phyloP scores from a whole-genome alignment of 1,284 basidiomycete genomes.

The Sanguinoderma infundibulare region DNA sequence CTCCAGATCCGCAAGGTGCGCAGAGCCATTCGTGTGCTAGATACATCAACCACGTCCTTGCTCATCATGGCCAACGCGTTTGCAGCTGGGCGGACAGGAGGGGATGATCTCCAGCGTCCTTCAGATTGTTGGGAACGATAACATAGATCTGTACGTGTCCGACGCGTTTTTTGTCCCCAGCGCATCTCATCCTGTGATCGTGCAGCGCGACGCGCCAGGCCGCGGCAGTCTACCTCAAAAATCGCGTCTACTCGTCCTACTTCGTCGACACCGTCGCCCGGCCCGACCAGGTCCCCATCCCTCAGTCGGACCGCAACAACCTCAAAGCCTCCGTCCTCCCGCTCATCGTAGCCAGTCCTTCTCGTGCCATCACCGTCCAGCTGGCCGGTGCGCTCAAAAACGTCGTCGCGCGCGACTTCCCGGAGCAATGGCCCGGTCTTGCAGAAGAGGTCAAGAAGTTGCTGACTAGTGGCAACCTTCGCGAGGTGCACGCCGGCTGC shows the following conservation, averaged over 20 bases:
- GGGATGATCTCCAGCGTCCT: conserved; percentile 80
- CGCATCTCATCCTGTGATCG: conserved; percentile 9
- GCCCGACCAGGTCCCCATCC: conserved; percentile 64
- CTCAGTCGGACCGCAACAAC: conserved; percentile 67
- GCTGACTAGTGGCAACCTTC: conserved; percentile 64
- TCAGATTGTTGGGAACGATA: conserved; percentile 80
- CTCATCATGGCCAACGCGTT: too few relatives aligned
- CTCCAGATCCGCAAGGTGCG: conserved; percentile 82
- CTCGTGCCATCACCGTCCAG: conserved; percentile 73
- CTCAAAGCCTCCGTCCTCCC: conserved; percentile 70
- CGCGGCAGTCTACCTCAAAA: conserved; percentile 85
- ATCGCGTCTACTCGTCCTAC: conserved; percentile 74
- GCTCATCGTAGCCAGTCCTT: conserved; percentile 69
- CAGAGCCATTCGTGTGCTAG: background rate
- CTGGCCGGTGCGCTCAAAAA: conserved; percentile 73
- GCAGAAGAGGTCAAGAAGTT: conserved; percentile 66
- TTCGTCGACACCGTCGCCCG: conserved; percentile 52
- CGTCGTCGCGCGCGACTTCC: conserved; percentile 75
- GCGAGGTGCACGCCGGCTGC: conserved; percentile 79
- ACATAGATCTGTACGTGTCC: conserved; percentile 72
- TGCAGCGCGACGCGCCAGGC: conserved; percentile 77
- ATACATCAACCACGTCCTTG: conserved; percentile 14
- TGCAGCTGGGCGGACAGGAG: conserved; percentile 76
- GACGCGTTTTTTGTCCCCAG: conserved; percentile 40
- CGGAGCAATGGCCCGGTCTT: conserved; percentile 72